These are phyloP conservation scores for Fusarium gaditjirri DNA, from an alignment of 2,329 filamentous ascomycete genomes.

Conservation along the genomic window DNA sequence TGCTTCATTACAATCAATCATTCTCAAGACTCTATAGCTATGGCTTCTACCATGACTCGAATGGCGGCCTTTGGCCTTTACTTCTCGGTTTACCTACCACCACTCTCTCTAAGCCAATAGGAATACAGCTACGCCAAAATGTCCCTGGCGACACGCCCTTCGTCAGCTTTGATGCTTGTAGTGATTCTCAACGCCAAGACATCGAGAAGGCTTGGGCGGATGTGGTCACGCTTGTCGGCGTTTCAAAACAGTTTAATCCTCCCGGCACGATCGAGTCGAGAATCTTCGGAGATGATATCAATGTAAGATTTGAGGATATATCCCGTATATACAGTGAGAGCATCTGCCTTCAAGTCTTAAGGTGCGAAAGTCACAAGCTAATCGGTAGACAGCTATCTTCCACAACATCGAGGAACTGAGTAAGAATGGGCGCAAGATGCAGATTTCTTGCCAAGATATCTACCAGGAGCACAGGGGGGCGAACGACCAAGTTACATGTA, in stretches of 20 bases:
- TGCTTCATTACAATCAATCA: not conserved
- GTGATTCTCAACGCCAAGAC: not conserved
- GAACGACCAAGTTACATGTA: not conserved
- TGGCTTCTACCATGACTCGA: not conserved
- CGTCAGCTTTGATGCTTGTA: not conserved
- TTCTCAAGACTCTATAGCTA: not conserved
- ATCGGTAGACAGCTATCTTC: fast-evolving
- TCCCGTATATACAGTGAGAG: not conserved
- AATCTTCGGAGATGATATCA: not conserved
- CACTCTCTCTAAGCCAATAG: not conserved
- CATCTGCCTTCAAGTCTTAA: not conserved
- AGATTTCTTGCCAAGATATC: not conserved
- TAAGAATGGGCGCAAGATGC: not conserved
- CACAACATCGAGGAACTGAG: not conserved
- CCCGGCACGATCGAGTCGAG: not conserved
- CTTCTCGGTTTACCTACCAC: not conserved
- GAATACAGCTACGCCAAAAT: not conserved
- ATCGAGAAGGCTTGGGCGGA: not conserved
- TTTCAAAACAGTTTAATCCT: not conserved
- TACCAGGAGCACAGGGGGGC: fast-evolving
- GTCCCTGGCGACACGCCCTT: not conserved
- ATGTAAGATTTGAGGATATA: not conserved
- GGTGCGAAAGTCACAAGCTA: fast-evolving
- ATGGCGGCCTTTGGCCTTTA: not conserved
- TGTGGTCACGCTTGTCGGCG: not conserved